Base-by-base conservation (phyloP, 2,329 filamentous ascomycete genomes). In the Alternaria sp. region DNA sequence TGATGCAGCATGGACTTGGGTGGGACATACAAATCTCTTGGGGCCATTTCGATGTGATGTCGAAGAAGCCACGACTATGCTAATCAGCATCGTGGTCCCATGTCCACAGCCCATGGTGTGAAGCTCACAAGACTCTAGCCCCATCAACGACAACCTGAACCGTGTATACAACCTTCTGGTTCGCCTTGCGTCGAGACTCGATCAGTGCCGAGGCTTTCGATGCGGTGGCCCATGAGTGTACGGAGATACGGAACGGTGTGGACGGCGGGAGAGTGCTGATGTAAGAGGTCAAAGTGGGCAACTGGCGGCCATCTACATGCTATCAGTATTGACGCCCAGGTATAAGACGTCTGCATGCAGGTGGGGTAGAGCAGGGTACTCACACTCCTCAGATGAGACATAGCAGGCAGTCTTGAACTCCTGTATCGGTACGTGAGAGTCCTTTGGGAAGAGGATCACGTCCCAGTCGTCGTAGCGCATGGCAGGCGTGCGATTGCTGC, bases 401-500 rank as follows among this genome's bases (percentile, higher is more conserved):
- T 91, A 90, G 77, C 92, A 96, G 64, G 88, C 85, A 8, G 92
- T 92, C 75, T 89, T 90, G 84, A 96, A 97, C 80, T 96, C 93
- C 78, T 92, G 92, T 59, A 94, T 80, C 1, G 93, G 93, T 12
- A 91, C 82, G 71, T 88, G 89, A 71, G 85, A 89, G 64, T 87
- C 85, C 60, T 67, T 72, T 0, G 92, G 90, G 77, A 96, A 96
- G 65, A 96, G 84, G 46, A 96, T 87, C 59, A 96, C 87, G 74
- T 97, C 93, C 93, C 93, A 96, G 74, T 93, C 89, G 71, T 93
- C 87, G 84, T 91, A 96, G 63, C 93, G 89, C 93, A 97, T 96
- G 66, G 71, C 85, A 79, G 72, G 65, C 62, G 61, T 65, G 47
- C 58, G 63, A 66, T 58, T 66, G 63, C 51, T 62, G 57, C 54